Percentiles rank a stretch among this genome's conserved stretches.
These are phyloP conservation scores for Vaccinium macrocarpon DNA, from an alignment of 148 eudicot genomes.

Conservation along the genomic window DNA sequence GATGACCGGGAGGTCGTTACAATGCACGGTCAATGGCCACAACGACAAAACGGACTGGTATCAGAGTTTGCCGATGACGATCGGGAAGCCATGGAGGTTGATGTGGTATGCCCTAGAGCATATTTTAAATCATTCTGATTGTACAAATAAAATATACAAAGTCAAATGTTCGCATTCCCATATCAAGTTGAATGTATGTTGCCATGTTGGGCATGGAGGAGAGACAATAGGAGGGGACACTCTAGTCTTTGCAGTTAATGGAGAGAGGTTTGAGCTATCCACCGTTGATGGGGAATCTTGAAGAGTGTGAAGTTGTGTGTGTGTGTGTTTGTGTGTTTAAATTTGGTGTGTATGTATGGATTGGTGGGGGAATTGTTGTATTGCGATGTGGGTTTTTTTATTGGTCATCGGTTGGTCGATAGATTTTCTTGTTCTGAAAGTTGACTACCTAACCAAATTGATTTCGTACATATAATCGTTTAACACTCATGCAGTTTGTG, in stretches of 20 bases:
- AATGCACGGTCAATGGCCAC: too few relatives aligned
- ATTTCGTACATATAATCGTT: too few relatives aligned
- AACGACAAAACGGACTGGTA: too few relatives aligned
- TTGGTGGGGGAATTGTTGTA: not conserved
- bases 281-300: slow-evolving; percentile 46
- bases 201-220: not conserved
- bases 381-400: not conserved
- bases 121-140: too few relatives aligned
- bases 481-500: not conserved
- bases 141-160: too few relatives aligned
- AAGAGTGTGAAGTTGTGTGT: slow-evolving; percentile 67
- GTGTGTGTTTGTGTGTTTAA: not conserved
- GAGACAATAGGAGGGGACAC: not conserved
- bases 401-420: not conserved
- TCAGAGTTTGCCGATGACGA: too few relatives aligned
- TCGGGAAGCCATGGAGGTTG: too few relatives aligned
- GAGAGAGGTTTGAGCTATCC: slow-evolving; percentile 61
- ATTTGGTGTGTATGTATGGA: not conserved
- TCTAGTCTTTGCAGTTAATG: slow-evolving; percentile 43
- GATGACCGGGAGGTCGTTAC: too few relatives aligned
- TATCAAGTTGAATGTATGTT: too few relatives aligned
- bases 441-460: not conserved
- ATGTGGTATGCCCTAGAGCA: too few relatives aligned
- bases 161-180: too few relatives aligned
- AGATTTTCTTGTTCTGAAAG: not conserved